Base-by-base conservation (phyloP, 805 yeast species). In the Limtongia smithiae region DNA sequence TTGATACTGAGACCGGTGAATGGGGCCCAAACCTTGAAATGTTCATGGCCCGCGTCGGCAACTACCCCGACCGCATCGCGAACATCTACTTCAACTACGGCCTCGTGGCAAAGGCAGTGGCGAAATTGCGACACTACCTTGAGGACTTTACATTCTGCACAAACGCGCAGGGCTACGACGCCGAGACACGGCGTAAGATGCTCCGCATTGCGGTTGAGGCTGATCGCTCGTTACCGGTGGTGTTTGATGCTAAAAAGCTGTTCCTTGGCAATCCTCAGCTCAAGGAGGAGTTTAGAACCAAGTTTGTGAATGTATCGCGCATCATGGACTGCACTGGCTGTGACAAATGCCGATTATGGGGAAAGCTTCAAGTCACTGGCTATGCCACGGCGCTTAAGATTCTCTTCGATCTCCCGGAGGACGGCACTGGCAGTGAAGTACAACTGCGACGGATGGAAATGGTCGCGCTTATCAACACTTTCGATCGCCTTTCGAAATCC, bases 241-340 rank as follows among this genome's bases (percentile, higher is more conserved):
- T 73, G 18, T 71, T 80, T 54, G 73, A 79, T 58, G 73, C 78
- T 51, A 64, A 75, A 9, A 63, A 70, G 3, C 61, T 72, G 28
- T 75, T 80, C 55, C 76, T 76, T 55, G 71, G 74, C 55, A 60
- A 65, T 12, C 66, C 72, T 1, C 69, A 71, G 18, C 31, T 91
- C 50, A 93, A 93, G 62, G 82, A 83, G 55, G 97, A 93, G 61
- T 90, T 93, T 71, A 78, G 91, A 54, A 68, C 77, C 33, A 82
- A 95, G 44, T 94, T 93, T 67, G 82, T 81, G 63, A 93, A 93
- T 65, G 94, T 93, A 21, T 82, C 95, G 18, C 83, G 86, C 43
- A 80, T 93, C 37, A 93, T 93, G 97, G 96, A 91, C 67, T 93
- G 99, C 71, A 97, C 93, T 35, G 97, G 96, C 33, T 93, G 99